Percentiles rank a stretch among this genome's conserved stretches.
Conservation (phyloP, 805 yeast species). For the Pichia gijzeniarum region DNA sequence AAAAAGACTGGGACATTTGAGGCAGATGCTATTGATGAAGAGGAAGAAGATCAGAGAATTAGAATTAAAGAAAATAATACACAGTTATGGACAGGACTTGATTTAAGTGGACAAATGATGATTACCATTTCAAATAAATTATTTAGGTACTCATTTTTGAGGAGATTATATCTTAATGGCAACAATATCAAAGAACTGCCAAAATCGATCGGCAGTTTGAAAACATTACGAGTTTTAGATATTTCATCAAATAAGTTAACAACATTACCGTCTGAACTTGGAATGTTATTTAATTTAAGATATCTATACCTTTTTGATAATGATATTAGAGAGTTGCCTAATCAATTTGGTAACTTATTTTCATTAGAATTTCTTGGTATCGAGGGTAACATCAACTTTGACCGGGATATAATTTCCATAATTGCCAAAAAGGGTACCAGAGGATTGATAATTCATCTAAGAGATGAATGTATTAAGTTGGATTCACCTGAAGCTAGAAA, state of each 20-base stretch:
- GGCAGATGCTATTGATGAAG: constrained; percentile 42
- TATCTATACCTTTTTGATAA: constrained; percentile 87
- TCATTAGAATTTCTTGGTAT: constrained; percentile 84
- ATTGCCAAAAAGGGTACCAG: constrained; percentile 79
- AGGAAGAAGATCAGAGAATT: constrained; percentile 61
- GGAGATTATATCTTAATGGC: constrained; percentile 81
- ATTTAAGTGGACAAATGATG: constrained; percentile 84
- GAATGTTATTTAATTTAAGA: constrained; percentile 71
- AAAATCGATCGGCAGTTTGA: constrained; percentile 55
- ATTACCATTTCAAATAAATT: constrained; percentile 62
- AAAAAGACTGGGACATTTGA: constrained; percentile 24
- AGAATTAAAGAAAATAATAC: constrained; percentile 53
- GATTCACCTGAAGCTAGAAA: constrained; percentile 67
- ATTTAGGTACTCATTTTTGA: constrained; percentile 77
- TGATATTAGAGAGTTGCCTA: constrained; percentile 66
- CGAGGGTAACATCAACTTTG: constrained; percentile 81
- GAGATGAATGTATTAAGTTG: constrained; percentile 74
- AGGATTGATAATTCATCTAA: constrained; percentile 68
- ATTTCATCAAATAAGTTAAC: constrained; percentile 69
- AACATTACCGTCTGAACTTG: constrained; percentile 77
- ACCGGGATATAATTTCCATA: constrained; percentile 54
- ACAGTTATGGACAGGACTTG: constrained; percentile 93
- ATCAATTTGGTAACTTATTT: constrained; percentile 77
- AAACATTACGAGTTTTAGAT: constrained; percentile 75
- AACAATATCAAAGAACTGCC: constrained; percentile 72